Percentiles rank a stretch among this genome's conserved stretches.
Evolutionary conservation across 2,329 filamentous ascomycete genomes (phyloP).

Genomic region (Penicillium brevicompactum): DNA sequence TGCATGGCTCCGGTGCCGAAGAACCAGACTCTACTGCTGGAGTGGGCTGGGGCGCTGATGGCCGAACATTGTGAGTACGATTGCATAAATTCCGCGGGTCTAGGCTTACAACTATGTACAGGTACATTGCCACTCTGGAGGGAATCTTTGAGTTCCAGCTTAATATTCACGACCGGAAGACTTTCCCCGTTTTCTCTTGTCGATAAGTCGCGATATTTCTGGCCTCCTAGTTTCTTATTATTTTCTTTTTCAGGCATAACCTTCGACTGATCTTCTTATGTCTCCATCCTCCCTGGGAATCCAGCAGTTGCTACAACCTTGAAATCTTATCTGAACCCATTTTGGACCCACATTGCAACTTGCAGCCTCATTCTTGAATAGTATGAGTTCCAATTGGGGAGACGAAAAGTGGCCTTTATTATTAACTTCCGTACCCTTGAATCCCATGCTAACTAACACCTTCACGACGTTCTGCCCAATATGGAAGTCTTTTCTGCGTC

Average conservation of each 20-base stretch:
- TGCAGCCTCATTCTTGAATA: background rate
- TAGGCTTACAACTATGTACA: conserved; percentile 21
- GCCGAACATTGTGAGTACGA: conserved; percentile 47
- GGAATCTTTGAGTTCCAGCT: conserved; percentile 52
- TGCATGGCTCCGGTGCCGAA: conserved; percentile 34
- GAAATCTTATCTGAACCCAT: background rate
- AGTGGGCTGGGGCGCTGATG: conserved; percentile 51
- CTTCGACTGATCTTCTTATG: background rate
- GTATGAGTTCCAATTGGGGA: background rate
- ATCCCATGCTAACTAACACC: background rate
- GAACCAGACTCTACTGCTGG: conserved; percentile 49
- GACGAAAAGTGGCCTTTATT: background rate
- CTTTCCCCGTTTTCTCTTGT: conserved; percentile 47
- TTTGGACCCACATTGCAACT: background rate
- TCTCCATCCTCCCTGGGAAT: background rate
- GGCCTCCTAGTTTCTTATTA: background rate
- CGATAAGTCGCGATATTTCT: conserved; percentile 31
- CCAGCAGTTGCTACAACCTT: background rate
- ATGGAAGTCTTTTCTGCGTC: conserved; percentile 7
- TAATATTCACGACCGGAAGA: conserved; percentile 51
- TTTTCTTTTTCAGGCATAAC: background rate
- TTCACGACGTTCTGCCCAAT: background rate
- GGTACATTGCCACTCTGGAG: conserved; percentile 51
- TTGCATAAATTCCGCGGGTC: background rate
- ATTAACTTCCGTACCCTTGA: background rate